Evolutionary conservation across 2,329 filamentous ascomycete species (phyloP).

Genomic region (Neonectria sp.): DNA sequence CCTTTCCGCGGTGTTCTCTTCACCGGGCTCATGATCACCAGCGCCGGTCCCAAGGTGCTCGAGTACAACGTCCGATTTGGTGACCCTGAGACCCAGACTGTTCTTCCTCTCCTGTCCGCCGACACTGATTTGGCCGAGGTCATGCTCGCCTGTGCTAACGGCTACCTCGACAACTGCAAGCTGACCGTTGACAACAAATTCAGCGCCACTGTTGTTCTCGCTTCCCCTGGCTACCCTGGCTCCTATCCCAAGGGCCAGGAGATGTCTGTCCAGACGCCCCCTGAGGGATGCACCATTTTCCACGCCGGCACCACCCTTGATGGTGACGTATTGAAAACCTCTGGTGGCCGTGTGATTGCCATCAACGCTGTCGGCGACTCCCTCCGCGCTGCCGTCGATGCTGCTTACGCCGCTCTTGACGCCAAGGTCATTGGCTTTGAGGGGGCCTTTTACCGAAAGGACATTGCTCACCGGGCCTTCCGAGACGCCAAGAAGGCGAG

Average conservation of each 20-base stretch:
- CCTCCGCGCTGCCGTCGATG: constrained; percentile 85
- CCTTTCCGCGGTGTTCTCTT: constrained; percentile 84
- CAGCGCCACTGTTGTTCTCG: constrained; percentile 93
- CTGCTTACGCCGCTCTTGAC: constrained; percentile 88
- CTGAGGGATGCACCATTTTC: constrained; percentile 78
- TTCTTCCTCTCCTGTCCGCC: constrained; percentile 82
- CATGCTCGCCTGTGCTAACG: constrained; percentile 87
- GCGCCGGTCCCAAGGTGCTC: constrained; percentile 83
- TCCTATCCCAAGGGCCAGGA: constrained; percentile 84
- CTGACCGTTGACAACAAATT: constrained; percentile 79
- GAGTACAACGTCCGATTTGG: constrained; percentile 97
- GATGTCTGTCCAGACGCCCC: constrained; percentile 65
- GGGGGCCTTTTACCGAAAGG: constrained; percentile 91
- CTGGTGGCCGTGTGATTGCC: constrained; percentile 93
- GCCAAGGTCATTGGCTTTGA: constrained; percentile 81
- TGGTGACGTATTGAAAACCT: constrained; percentile 77
- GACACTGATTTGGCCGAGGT: constrained; percentile 90
- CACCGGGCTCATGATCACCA: constrained; percentile 94
- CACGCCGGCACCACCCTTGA: constrained; percentile 88
- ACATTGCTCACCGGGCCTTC: constrained; percentile 88
- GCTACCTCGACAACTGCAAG: constrained; percentile 78
- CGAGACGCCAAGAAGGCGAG: constrained; percentile 63
- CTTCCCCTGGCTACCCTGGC: constrained; percentile 91
- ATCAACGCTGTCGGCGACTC: constrained; percentile 83
- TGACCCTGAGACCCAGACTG: constrained; percentile 91